Evolutionary conservation across 257 asterid species (phyloP).

Genomic region (Jacaranda copaia): DNA sequence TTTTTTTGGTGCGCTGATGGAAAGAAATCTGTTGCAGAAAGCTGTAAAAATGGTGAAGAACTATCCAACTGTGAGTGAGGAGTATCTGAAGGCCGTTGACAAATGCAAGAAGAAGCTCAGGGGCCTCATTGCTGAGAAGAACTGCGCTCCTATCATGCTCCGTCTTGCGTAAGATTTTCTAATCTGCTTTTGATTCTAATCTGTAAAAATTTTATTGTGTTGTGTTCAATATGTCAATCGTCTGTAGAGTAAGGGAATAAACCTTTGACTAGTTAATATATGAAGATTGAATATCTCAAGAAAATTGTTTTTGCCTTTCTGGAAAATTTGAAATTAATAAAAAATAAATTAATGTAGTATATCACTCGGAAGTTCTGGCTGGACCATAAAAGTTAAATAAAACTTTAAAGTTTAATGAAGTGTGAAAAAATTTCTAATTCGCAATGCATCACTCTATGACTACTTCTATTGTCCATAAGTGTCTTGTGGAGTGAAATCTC

Average conservation of each 20-base stretch:
- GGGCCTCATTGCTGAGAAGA: conserved; percentile 87
- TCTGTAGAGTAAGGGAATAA: not conserved
- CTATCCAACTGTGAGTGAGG: conserved; percentile 85
- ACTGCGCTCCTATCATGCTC: conserved; percentile 91
- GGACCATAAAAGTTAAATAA: too few relatives aligned
- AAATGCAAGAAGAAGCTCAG: conserved; percentile 84
- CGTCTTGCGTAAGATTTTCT: conserved; percentile 73
- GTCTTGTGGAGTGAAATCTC: not conserved
- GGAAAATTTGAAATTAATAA: not conserved
- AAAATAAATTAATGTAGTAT: not conserved
- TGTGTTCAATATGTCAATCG: not conserved
- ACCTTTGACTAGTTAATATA: not conserved
- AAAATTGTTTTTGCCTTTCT: not conserved
- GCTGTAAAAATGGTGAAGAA: conserved; percentile 67
- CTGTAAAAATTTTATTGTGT: conserved; percentile 10
- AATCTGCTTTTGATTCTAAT: not conserved
- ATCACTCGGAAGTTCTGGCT: too few relatives aligned
- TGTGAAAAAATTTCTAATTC: too few relatives aligned
- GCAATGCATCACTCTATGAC: too few relatives aligned
- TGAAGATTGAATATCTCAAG: not conserved
- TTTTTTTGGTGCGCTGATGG: conserved; percentile 2
- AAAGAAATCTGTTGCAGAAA: conserved; percentile 32
- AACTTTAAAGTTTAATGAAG: too few relatives aligned
- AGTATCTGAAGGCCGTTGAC: conserved; percentile 79
- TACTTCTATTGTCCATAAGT: too few relatives aligned